A percentile compares a stretch with the other conserved stretches of the same genome.
Evolutionary conservation across 805 yeast genomes (phyloP).

Genomic region (Nakazawaea holstii): DNA sequence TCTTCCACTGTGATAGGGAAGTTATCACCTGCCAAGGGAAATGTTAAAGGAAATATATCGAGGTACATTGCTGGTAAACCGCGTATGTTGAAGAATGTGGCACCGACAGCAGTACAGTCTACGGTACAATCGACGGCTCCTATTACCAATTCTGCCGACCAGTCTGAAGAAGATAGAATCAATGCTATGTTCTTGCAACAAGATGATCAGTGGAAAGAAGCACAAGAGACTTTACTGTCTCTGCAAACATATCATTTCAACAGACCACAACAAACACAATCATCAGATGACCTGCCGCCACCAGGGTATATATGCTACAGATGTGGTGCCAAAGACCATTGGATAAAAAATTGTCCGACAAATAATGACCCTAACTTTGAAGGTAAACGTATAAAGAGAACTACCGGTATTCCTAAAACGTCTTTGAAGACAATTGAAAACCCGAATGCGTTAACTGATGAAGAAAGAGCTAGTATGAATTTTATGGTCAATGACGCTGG

Average conservation of each 20-base stretch:
- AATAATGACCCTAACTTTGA: slow-evolving; percentile 91
- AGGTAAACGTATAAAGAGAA: slow-evolving; percentile 82
- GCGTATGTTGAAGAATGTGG: slow-evolving; percentile 28
- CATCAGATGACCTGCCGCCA: slow-evolving; percentile 77
- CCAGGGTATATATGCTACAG: slow-evolving; percentile 95
- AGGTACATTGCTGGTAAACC: slow-evolving; percentile 75
- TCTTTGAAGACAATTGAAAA: slow-evolving; percentile 82
- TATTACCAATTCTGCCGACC: slow-evolving; percentile 21
- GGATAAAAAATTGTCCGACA: slow-evolving; percentile 95
- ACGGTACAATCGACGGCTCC: slow-evolving; percentile 17
- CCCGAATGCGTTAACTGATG: slow-evolving; percentile 55
- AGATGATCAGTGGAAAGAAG: slow-evolving; percentile 90
- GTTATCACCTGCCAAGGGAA: slow-evolving; percentile 61
- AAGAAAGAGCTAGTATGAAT: slow-evolving; percentile 44
- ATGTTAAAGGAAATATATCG: slow-evolving; percentile 53
- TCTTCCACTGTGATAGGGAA: slow-evolving; percentile 79
- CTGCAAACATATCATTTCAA: slow-evolving; percentile 9
- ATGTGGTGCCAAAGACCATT: slow-evolving; percentile 91
- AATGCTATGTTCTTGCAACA: slow-evolving; percentile 90
- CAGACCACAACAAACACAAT: slow-evolving; percentile 14
- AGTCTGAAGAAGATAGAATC: slow-evolving; percentile 82
- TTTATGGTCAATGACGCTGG: slow-evolving; percentile 93
- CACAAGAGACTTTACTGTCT: slow-evolving; percentile 85
- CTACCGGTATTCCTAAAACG: slow-evolving; percentile 96
- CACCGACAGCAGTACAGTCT: slow-evolving; percentile 4